Percentiles rank a stretch among this genome's conserved stretches.
phyloP scores from a whole-genome alignment of 179 eudicot species.

The Silene coronaria region DNA sequence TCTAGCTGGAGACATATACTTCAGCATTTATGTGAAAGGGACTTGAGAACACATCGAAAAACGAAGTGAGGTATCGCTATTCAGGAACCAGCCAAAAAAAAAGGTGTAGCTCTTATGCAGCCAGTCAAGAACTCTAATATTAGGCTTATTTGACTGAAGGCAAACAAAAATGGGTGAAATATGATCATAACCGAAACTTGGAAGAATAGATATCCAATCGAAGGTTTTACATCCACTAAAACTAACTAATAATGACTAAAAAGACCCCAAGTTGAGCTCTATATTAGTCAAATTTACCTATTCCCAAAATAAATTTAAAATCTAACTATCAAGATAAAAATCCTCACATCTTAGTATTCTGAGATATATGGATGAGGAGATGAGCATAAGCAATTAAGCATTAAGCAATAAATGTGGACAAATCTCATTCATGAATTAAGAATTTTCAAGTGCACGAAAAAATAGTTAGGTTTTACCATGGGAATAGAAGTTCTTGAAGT shows the following conservation, averaged over 20 bases:
- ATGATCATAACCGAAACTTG: neutral
- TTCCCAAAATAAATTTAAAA: neutral
- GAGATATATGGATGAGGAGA: neutral
- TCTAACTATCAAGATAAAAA: neutral
- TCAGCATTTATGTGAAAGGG: neutral
- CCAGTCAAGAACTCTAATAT: neutral
- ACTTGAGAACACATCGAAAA: neutral
- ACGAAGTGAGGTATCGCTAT: neutral
- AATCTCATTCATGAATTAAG: neutral
- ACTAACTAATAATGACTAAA: neutral
- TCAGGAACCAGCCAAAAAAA: neutral
- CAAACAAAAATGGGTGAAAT: no score
- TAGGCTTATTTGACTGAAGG: neutral
- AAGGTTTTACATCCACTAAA: neutral
- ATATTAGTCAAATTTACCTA: neutral
- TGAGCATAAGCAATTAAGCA: neutral
- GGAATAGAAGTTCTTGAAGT: conserved; percentile 54
- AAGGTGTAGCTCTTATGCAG: neutral
- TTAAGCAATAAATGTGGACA: neutral
- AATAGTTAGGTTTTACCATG: conserved; percentile 43
- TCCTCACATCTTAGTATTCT: neutral
- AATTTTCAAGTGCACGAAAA: neutral
- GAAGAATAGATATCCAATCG: neutral
- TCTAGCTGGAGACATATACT: neutral
- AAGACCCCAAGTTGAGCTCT: neutral